Conservation (phyloP, 2,329 filamentous ascomycete species). For the Clarireedia hainanense region DNA sequence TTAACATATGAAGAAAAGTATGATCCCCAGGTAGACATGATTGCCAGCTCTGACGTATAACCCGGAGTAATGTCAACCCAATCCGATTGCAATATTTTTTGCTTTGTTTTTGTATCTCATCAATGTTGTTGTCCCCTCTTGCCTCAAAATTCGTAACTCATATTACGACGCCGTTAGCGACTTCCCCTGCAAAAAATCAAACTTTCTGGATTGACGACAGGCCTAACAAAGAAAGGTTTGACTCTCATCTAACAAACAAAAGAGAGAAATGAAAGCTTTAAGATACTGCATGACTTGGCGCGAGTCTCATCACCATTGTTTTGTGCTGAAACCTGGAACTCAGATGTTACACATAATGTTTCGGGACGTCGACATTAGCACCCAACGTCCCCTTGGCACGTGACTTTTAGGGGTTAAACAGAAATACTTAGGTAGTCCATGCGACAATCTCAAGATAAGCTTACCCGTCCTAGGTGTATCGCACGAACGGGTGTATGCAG, state of each 20-base stretch:
- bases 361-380: not conserved
- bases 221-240: not conserved
- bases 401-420: not conserved
- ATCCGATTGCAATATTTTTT: not conserved
- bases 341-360: not conserved
- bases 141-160: too few species aligned
- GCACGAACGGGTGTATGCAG: too few species aligned
- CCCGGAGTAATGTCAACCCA: not conserved
- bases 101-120: not conserved
- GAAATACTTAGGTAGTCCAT: not conserved
- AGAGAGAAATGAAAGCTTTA: not conserved
- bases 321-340: not conserved
- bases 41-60: conserved; percentile 8
- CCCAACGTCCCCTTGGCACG: not conserved
- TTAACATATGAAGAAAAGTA: conserved; percentile 18
- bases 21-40: conserved; percentile 14
- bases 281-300: not conserved
- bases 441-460: not conserved
- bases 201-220: not conserved
- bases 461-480: not conserved
- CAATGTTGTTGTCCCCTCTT: too few species aligned
- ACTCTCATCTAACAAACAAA: too few species aligned
- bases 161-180: too few species aligned
- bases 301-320: not conserved
- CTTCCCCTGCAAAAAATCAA: not conserved